Evolutionary conservation across 495 filamentous ascomycete genomes (phyloP).

Genomic region (Aspergillus ostianus): DNA sequence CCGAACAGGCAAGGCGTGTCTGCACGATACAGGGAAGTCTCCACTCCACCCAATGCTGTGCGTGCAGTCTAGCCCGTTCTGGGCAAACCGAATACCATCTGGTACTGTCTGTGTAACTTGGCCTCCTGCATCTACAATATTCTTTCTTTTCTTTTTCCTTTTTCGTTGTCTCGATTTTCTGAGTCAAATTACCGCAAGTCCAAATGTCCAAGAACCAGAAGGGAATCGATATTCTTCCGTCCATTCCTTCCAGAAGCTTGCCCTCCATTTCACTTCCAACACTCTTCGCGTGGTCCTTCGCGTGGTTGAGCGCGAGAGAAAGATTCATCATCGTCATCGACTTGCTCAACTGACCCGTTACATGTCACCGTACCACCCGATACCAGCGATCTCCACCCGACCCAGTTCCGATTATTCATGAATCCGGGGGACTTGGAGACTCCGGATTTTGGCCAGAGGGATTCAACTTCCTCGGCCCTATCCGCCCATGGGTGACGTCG

Average conservation of each 20-base stretch:
- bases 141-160: slow-evolving; percentile 4
- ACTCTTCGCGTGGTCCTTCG: slow-evolving; percentile 1
- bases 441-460: slow-evolving; percentile 14
- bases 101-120: not conserved
- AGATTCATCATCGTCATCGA: slow-evolving; percentile 10
- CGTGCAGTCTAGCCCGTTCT: slow-evolving; percentile 19
- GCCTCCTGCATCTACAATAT: not conserved
- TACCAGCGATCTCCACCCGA: not conserved
- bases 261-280: not conserved
- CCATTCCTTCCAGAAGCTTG: not conserved
- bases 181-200: no score
- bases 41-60: slow-evolving; percentile 14
- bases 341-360: slow-evolving; percentile 1
- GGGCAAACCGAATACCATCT: slow-evolving; percentile 15
- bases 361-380: slow-evolving; percentile 4
- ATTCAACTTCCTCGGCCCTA: slow-evolving; percentile 6
- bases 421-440: slow-evolving; percentile 22
- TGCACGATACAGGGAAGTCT: not conserved
- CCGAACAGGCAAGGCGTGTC: not conserved
- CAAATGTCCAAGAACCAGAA: no score
- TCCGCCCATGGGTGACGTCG: slow-evolving; percentile 1
- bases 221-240: not conserved
- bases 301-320: slow-evolving; percentile 14
- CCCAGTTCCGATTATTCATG: slow-evolving; percentile 16
- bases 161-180: no score